Conservation (phyloP, 352 stramenopile genomes). For the Phytophthora palmivora region DNA sequence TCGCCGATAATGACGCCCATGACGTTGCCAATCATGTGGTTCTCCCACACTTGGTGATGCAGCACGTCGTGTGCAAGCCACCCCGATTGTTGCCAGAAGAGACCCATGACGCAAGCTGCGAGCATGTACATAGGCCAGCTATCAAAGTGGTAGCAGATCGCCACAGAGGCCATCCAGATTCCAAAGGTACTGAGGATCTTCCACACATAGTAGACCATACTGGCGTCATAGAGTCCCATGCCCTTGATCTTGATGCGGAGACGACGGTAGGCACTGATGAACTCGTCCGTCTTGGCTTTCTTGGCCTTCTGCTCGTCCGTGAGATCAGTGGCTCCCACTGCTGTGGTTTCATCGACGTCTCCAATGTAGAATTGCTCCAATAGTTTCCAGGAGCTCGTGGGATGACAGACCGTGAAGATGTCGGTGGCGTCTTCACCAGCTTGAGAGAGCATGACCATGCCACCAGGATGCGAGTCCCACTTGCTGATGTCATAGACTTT, state of each 20-base stretch:
- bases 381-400: slow-evolving; percentile 91
- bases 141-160: slow-evolving; percentile 90
- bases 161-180: slow-evolving; percentile 87
- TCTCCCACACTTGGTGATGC: slow-evolving; percentile 98
- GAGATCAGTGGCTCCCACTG: slow-evolving; percentile 31
- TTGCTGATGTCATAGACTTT: slow-evolving; percentile 93
- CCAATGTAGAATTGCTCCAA: slow-evolving; percentile 98
- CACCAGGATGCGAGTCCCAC: slow-evolving; percentile 86
- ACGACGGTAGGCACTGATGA: slow-evolving; percentile 96
- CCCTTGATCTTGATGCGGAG: slow-evolving; percentile 94
- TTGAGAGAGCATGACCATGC: slow-evolving; percentile 97
- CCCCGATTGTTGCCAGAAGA: slow-evolving; percentile 99
- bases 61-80: slow-evolving; percentile 98
- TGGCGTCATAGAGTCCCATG: slow-evolving; percentile 95
- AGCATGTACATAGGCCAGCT: slow-evolving; percentile 89
- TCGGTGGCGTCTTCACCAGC: slow-evolving; percentile 98
- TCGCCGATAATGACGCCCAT: slow-evolving; percentile 95
- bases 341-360: slow-evolving; percentile 89
- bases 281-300: slow-evolving; percentile 86
- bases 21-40: slow-evolving; percentile 94
- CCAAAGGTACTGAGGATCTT: slow-evolving; percentile 95
- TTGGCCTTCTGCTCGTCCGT: slow-evolving; percentile 53
- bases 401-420: slow-evolving; percentile 98
- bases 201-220: slow-evolving; percentile 94
- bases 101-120: slow-evolving; percentile 92